Evolutionary conservation across 2,329 filamentous ascomycete species (phyloP).

Genomic region (Pseudocercospora crystallina): DNA sequence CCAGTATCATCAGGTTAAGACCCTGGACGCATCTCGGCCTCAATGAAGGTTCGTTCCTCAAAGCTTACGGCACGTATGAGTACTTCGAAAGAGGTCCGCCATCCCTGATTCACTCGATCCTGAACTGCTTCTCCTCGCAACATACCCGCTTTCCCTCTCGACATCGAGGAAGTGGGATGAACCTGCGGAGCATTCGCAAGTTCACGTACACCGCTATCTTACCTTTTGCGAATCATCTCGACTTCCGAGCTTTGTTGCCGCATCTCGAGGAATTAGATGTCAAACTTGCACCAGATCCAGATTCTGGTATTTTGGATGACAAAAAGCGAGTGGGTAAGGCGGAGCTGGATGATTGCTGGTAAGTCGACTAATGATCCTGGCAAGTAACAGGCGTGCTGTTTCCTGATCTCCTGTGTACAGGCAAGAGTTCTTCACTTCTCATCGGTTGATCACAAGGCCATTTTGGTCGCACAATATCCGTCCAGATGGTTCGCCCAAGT

Average conservation of each 20-base stretch:
- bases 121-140: conserved; percentile 18
- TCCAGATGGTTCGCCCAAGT: conserved; percentile 12
- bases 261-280: conserved; percentile 35
- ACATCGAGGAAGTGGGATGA: not conserved
- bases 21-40: conserved; percentile 66
- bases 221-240: conserved; percentile 32
- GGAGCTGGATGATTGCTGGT: conserved; percentile 36
- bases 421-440: conserved; percentile 32
- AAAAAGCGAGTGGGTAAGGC: conserved; percentile 42
- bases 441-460: conserved; percentile 20
- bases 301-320: conserved; percentile 41
- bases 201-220: conserved; percentile 37
- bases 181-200: conserved; percentile 1
- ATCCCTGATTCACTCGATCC: conserved; percentile 32
- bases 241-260: conserved; percentile 27
- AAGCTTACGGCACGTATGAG: conserved; percentile 69
- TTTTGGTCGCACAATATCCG: conserved; percentile 16
- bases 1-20: conserved; percentile 56
- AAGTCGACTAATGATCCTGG: not conserved
- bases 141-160: too few species aligned
- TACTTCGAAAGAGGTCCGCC: conserved; percentile 64
- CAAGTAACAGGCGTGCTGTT: too few species aligned
- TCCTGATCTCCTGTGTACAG: conserved; percentile 26
- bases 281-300: conserved; percentile 44
- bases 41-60: conserved; percentile 75